These are phyloP conservation scores for Licmophora abbreviata DNA, from an alignment of 108 stramenopile genomes.

Conservation along the genomic window DNA sequence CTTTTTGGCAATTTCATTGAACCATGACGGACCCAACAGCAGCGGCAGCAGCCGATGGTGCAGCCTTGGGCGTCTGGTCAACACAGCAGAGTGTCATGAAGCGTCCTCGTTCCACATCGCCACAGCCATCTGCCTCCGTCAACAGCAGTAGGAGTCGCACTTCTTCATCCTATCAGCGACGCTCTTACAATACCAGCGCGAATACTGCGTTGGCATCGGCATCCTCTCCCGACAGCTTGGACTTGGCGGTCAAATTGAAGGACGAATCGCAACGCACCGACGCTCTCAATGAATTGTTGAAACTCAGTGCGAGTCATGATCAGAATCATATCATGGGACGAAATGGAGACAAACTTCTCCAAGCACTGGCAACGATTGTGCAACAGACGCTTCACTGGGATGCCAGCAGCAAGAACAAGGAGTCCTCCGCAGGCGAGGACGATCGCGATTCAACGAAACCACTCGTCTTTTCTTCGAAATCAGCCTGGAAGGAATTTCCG, in stretches of 20 bases:
- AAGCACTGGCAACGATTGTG: slow-evolving; percentile 38
- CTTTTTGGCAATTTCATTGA: background rate
- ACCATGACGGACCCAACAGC: background rate
- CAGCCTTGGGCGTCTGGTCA: background rate
- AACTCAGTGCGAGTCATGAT: slow-evolving; percentile 41
- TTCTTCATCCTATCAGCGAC: too few relatives aligned
- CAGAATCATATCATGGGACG: slow-evolving; percentile 48
- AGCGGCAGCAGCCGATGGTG: background rate
- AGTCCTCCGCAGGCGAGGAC: background rate
- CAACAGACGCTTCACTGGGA: slow-evolving; percentile 57
- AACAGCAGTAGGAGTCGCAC: too few relatives aligned
- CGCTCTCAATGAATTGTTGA: slow-evolving; percentile 56
- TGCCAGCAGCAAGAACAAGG: background rate
- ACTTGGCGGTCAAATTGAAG: background rate
- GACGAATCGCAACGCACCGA: slow-evolving; percentile 9
- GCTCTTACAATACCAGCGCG: too few relatives aligned
- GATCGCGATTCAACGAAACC: slow-evolving; percentile 16
- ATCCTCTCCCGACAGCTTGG: background rate
- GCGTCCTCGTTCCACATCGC: background rate
- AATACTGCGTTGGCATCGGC: too few relatives aligned
- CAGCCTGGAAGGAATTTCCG: slow-evolving; percentile 25
- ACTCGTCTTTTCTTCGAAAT: slow-evolving; percentile 20
- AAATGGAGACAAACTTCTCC: slow-evolving; percentile 38
- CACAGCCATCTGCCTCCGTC: background rate
- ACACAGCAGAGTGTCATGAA: background rate